Base-by-base conservation (phyloP, 1,139 yeast genomes). In the Blastobotrys capitulatus region DNA sequence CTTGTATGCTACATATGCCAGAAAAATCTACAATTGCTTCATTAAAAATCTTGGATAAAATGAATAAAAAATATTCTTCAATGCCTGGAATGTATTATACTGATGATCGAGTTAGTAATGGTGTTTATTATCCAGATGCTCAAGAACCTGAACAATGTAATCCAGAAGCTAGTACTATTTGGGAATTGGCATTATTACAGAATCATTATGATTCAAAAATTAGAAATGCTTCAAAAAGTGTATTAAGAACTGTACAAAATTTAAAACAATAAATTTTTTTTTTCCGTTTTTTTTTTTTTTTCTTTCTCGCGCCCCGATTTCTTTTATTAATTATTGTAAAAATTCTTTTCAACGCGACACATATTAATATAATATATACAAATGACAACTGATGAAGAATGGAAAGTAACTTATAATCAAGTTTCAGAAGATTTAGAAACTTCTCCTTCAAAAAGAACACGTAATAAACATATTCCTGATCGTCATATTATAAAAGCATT, bases 1-100 rank as follows among this genome's bases (percentile, higher is more conserved):
- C 82, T 61, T 68, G 80, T 16, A 64, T 80, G 47, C 72, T 86
- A 47, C 87, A 89, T 51, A 75, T 89, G 18, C 97, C 97, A 1
- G 98, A 92, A 65, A 88, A 87, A 67, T 82, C 97, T 0, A 72
- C 88, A 0, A 73, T 87, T 58, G 95, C 96, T 0, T 67, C 82
- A 0, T 70, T 89, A 48, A 85, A 86, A 61, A 84, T 90, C 55
- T 63, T 89, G 44, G 94, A 88, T 34, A 86, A 87, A 60, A 72
- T 92, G 55, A 75, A 80, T 64, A 80, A 80, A 47, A 77, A 86
- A 63, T 69, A 68, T 54, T 82, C 84, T 42, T 83, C 82, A 48
- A 70, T 88, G 44, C 77, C 80, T 48, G 86, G 94, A 0, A 72
- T 90, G 49, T 89, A 84, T 71, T 80, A 87, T 35, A 86, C 96